phyloP scores from a whole-genome alignment of 139 green algal species.

The Coccomyxa sp. region DNA sequence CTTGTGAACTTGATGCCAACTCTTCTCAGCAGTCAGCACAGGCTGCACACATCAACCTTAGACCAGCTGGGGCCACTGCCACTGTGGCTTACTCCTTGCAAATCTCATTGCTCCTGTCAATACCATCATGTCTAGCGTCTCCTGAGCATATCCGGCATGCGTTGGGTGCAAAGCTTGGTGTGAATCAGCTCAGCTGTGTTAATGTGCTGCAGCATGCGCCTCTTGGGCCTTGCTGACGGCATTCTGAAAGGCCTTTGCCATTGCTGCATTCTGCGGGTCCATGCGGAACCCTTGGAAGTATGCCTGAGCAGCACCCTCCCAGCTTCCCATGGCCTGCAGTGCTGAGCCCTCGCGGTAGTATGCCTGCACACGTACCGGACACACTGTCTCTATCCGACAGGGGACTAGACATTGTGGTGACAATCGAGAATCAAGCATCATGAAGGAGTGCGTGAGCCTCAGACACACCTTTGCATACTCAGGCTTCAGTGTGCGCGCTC shows the following conservation, averaged over 20 bases:
- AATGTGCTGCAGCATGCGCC: background rate
- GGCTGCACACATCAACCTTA: too few species aligned
- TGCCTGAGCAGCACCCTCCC: slow-evolving; percentile 34
- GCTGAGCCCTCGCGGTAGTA: slow-evolving; percentile 46
- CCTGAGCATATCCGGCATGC: too few species aligned
- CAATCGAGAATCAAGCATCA: background rate
- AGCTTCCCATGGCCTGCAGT: slow-evolving; percentile 23
- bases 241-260: slow-evolving; percentile 19
- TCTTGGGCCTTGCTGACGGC: slow-evolving; percentile 7
- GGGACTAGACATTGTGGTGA: background rate
- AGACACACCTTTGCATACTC: slow-evolving; percentile 29
- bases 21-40: too few species aligned
- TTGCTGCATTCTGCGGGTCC: slow-evolving; percentile 11
- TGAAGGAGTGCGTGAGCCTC: background rate
- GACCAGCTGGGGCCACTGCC: too few species aligned
- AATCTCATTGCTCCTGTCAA: too few species aligned
- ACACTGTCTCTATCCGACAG: background rate
- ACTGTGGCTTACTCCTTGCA: too few species aligned
- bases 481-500: slow-evolving; percentile 21
- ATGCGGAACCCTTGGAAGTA: slow-evolving; percentile 27
- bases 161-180: too few species aligned
- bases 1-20: too few species aligned
- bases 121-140: too few species aligned
- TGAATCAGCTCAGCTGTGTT: too few species aligned
- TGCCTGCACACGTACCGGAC: slow-evolving; percentile 10